Evolutionary conservation across 768 basidiomycete species (phyloP).

Genomic region (Macrocybe gigantea): DNA sequence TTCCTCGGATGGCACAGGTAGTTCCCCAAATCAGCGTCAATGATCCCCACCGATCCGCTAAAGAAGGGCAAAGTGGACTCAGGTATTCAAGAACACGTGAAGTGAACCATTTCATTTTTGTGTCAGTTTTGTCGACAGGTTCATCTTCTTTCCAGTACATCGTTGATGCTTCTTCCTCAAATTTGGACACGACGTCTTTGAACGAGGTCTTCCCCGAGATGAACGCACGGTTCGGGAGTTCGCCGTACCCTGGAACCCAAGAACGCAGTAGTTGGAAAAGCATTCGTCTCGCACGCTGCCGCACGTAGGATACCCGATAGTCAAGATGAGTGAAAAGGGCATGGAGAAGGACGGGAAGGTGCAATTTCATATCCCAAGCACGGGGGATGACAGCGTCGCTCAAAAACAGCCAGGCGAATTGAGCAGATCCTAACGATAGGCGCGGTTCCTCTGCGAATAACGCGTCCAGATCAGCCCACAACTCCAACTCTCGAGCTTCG

Average conservation of each 20-base stretch:
- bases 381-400: slow-evolving; percentile 71
- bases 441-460: slow-evolving; percentile 70
- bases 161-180: slow-evolving; percentile 53
- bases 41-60: slow-evolving; percentile 75
- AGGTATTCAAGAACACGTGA: slow-evolving; percentile 62
- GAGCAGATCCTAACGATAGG: slow-evolving; percentile 71
- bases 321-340: slow-evolving; percentile 80
- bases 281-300: slow-evolving; percentile 67
- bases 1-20: slow-evolving; percentile 77
- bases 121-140: slow-evolving; percentile 42
- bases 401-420: slow-evolving; percentile 84
- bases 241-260: slow-evolving; percentile 75
- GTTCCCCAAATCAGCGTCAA: slow-evolving; percentile 82
- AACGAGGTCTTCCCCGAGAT: slow-evolving; percentile 42
- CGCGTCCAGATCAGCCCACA: slow-evolving; percentile 77
- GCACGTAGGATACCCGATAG: slow-evolving; percentile 64
- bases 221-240: slow-evolving; percentile 53
- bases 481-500: slow-evolving; percentile 59
- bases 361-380: slow-evolving; percentile 66
- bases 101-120: slow-evolving; percentile 67
- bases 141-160: slow-evolving; percentile 76
- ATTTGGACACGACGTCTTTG: slow-evolving; percentile 40
- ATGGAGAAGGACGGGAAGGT: slow-evolving; percentile 73
- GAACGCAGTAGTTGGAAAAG: slow-evolving; percentile 81
- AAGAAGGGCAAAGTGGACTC: slow-evolving; percentile 60